These are phyloP conservation scores for Capsella bursapastoris DNA, from an alignment of 345 rosid genomes.

Conservation along the genomic window DNA sequence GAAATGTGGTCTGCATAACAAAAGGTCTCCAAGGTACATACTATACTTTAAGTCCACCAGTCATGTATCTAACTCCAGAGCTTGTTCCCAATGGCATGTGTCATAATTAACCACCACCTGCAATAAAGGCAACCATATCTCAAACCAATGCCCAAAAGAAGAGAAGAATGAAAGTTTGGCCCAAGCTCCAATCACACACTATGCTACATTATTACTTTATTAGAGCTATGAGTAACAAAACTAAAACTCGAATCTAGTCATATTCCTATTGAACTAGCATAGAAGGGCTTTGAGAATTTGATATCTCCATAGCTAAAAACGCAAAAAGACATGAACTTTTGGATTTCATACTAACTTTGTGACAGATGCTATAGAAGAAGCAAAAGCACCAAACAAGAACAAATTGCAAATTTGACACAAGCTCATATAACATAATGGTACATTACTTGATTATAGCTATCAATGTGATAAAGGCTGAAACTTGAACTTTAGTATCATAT, in stretches of 20 bases:
- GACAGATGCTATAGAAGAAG: background rate
- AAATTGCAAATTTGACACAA: background rate
- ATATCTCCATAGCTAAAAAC: background rate
- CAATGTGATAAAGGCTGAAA: background rate
- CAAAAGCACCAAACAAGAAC: background rate
- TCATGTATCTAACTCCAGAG: conserved; percentile 86
- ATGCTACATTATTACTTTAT: conserved; percentile 10
- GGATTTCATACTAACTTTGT: background rate
- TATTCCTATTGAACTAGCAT: background rate
- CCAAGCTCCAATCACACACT: too few relatives aligned
- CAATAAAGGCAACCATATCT: conserved; percentile 24
- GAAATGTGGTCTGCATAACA: conserved; percentile 82
- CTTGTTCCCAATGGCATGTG: conserved; percentile 92
- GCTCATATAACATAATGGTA: background rate
- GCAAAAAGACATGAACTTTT: background rate
- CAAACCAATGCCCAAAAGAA: background rate
- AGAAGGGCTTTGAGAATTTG: background rate
- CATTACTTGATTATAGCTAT: background rate
- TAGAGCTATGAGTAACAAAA: background rate
- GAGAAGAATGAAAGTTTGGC: too few relatives aligned
- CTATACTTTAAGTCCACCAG: conserved; percentile 86
- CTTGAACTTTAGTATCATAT: background rate
- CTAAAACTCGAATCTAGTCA: background rate
- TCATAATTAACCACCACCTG: conserved; percentile 84
- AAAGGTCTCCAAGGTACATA: conserved; percentile 90